A percentile compares a stretch with the other conserved stretches of the same genome.
Conservation (phyloP, 2,329 filamentous ascomycete species). For the Penicillium hesseltinei region DNA sequence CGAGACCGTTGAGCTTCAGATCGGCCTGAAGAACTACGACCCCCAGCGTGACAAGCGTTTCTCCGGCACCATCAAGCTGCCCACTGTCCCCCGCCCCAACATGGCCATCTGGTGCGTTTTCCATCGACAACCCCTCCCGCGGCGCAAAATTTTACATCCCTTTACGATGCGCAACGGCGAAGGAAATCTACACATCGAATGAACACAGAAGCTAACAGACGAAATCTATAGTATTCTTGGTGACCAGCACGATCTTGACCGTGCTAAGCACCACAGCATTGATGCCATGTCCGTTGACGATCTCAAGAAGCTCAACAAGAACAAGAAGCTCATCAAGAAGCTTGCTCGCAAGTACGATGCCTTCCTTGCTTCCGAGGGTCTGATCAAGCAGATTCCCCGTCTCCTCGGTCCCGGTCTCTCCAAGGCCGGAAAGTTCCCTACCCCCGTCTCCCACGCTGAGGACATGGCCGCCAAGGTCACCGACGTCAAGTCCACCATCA, state of each 20-base stretch:
- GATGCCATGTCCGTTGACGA: constrained; percentile 98
- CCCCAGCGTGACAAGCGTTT: constrained; percentile 99
- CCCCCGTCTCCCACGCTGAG: constrained; percentile 93
- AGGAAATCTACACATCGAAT: not conserved
- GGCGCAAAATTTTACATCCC: not conserved
- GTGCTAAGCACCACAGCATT: constrained; percentile 97
- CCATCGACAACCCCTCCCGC: not conserved
- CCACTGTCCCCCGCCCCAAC: constrained; percentile 83
- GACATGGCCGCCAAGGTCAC: constrained; percentile 93
- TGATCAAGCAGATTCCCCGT: constrained; percentile 99
- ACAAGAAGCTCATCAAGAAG: constrained; percentile 99
- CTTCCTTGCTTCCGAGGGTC: constrained; percentile 92
- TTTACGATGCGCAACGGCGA: not conserved
- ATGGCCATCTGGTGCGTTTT: constrained; percentile 74
- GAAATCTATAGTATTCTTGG: constrained; percentile 67
- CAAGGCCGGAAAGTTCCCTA: constrained; percentile 99
- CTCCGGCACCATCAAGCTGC: constrained; percentile 97
- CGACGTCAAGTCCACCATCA: constrained; percentile 99
- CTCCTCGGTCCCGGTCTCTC: constrained; percentile 97
- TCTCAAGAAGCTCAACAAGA: constrained; percentile 99
- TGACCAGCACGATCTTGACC: constrained; percentile 98
- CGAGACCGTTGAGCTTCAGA: constrained; percentile 79
- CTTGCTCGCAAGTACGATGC: constrained; percentile 99
- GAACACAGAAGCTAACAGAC: not conserved
- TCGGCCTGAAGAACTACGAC: constrained; percentile 98